phyloP scores from a whole-genome alignment of 495 filamentous ascomycete genomes.

The Penicillium riverlandense region DNA sequence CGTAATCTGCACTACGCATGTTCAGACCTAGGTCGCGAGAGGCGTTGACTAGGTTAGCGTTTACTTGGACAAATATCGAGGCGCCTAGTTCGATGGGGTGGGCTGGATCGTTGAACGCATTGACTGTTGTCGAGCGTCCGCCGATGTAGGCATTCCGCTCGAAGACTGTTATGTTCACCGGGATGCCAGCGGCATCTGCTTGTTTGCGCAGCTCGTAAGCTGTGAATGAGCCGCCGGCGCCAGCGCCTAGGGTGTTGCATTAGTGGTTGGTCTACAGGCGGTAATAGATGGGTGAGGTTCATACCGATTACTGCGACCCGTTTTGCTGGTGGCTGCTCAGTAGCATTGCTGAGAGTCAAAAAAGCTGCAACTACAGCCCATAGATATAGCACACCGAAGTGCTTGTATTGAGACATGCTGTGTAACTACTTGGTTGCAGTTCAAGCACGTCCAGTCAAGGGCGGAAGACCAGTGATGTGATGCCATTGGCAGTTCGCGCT shows the following conservation, averaged over 20 bases:
- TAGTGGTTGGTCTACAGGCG: neutral
- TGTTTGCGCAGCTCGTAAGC: constrained; percentile 76
- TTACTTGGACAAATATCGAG: constrained; percentile 85
- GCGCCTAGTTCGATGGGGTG: constrained; percentile 82
- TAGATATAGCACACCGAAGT: too few relatives aligned
- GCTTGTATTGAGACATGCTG: too few relatives aligned
- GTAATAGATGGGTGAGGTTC: neutral
- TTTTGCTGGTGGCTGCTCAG: constrained; percentile 26
- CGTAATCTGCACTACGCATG: constrained; percentile 24
- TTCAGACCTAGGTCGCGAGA: constrained; percentile 64
- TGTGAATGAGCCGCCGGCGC: constrained; percentile 78
- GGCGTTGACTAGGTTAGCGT: constrained; percentile 72
- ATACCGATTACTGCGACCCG: constrained; percentile 43
- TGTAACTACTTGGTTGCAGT: too few relatives aligned
- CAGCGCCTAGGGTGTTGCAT: constrained; percentile 57
- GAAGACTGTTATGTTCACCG: constrained; percentile 77
- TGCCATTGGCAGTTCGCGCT: too few relatives aligned
- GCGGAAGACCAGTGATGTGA: too few relatives aligned
- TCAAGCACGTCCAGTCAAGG: too few relatives aligned
- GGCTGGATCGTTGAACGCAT: constrained; percentile 62
- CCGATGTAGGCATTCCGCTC: constrained; percentile 76
- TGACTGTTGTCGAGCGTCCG: constrained; percentile 82
- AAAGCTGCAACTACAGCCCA: constrained; percentile 5
- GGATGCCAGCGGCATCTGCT: constrained; percentile 44
- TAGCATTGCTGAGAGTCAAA: constrained; percentile 14